These are phyloP conservation scores for Neurospora tetraspora DNA, from an alignment of 495 filamentous ascomycete genomes.

Conservation along the genomic window DNA sequence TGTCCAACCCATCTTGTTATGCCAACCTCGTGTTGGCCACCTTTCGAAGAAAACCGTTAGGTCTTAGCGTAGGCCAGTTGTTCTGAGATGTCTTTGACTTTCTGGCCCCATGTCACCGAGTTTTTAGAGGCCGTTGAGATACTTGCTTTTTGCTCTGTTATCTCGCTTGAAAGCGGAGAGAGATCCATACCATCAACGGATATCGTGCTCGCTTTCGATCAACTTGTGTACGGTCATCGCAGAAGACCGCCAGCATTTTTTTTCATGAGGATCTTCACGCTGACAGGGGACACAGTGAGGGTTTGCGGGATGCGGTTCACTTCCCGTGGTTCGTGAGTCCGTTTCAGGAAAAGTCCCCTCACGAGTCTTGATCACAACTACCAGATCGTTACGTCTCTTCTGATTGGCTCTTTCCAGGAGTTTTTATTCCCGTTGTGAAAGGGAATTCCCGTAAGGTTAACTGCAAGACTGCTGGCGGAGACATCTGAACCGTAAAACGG, in stretches of 20 bases:
- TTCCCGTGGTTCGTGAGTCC: background rate
- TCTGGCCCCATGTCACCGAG: background rate
- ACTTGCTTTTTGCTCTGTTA: background rate
- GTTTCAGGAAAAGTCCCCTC: background rate
- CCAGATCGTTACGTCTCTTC: background rate
- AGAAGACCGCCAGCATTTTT: background rate
- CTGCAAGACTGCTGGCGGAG: background rate
- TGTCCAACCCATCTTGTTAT: background rate
- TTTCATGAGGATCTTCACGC: background rate
- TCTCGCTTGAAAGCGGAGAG: background rate
- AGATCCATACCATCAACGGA: background rate
- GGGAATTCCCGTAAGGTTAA: background rate
- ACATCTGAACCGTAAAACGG: background rate
- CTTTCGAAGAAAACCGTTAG: background rate
- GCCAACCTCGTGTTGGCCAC: background rate
- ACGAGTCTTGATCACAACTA: background rate
- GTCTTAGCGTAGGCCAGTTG: background rate
- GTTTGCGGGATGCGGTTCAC: background rate
- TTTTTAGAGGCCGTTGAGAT: background rate
- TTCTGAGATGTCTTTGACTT: background rate
- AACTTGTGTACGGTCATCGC: background rate
- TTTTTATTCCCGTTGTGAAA: background rate
- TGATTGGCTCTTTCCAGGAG: background rate
- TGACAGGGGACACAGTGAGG: background rate
- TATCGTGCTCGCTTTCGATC: background rate